A percentile compares a stretch with the other conserved stretches of the same genome.
Conservation (phyloP, 2,329 filamentous ascomycete genomes). For the Rhynchosporium secalis region DNA sequence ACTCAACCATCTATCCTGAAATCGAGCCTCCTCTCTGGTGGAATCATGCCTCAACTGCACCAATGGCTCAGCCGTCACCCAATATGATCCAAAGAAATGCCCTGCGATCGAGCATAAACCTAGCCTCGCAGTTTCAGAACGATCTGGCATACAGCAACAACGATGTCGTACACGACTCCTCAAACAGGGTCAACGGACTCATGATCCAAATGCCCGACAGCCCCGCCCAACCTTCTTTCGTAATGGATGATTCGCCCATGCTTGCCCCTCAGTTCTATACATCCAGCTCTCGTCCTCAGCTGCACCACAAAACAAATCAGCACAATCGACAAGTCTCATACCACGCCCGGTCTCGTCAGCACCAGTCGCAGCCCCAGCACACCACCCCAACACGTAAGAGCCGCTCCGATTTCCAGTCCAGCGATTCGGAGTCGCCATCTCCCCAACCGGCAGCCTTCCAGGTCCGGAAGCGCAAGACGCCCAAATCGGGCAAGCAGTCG, state of each 20-base stretch:
- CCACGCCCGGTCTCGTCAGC: slow-evolving; percentile 22
- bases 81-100: slow-evolving; percentile 32
- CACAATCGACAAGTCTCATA: slow-evolving; percentile 9
- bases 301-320: slow-evolving; percentile 16
- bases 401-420: slow-evolving; percentile 14
- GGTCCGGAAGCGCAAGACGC: slow-evolving; percentile 34
- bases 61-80: slow-evolving; percentile 36
- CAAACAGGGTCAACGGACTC: slow-evolving; percentile 31
- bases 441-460: slow-evolving; percentile 22
- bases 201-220: slow-evolving; percentile 37
- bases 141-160: slow-evolving; percentile 32
- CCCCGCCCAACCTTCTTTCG: slow-evolving; percentile 28
- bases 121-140: slow-evolving; percentile 38
- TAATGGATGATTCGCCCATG: slow-evolving; percentile 29
- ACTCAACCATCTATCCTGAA: slow-evolving; percentile 23
- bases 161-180: slow-evolving; percentile 23
- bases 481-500: slow-evolving; percentile 32
- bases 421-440: slow-evolving; percentile 23
- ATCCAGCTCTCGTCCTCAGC: slow-evolving; percentile 9
- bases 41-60: slow-evolving; percentile 34
- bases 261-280: slow-evolving; percentile 28
- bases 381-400: slow-evolving; percentile 18
- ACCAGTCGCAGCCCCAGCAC: slow-evolving; percentile 11
- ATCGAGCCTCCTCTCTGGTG: slow-evolving; percentile 36
- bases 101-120: slow-evolving; percentile 34